phyloP scores from a whole-genome alignment of 2,329 filamentous ascomycete genomes.

The Hyphodiscus sp. region DNA sequence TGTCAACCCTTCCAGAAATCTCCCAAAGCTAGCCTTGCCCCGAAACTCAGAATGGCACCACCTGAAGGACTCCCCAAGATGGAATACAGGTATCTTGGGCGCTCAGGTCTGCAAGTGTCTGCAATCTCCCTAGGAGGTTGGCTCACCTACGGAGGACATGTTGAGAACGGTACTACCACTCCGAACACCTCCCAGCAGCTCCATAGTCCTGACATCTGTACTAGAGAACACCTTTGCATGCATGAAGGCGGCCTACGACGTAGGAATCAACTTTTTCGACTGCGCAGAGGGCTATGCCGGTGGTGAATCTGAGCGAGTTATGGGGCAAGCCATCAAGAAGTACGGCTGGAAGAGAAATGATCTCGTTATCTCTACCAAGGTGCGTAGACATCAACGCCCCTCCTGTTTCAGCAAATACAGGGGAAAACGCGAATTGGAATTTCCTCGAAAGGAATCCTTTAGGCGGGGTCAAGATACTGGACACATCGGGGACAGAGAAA shows the following conservation, averaged over 20 bases:
- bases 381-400: slow-evolving; percentile 11
- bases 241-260: slow-evolving; percentile 54
- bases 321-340: slow-evolving; percentile 50
- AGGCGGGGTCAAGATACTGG: neutral
- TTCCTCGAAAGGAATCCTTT: neutral
- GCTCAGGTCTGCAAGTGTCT: slow-evolving; percentile 67
- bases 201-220: slow-evolving; percentile 2
- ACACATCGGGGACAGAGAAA: neutral
- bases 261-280: slow-evolving; percentile 53
- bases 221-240: slow-evolving; percentile 53
- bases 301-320: slow-evolving; percentile 47
- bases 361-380: slow-evolving; percentile 51
- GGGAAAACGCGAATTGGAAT: neutral
- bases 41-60: slow-evolving; percentile 19
- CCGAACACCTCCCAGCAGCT: neutral
- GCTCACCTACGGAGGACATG: slow-evolving; percentile 70
- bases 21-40: neutral
- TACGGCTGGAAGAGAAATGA: slow-evolving; percentile 51
- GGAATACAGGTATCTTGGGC: slow-evolving; percentile 67
- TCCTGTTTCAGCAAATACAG: neutral
- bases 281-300: slow-evolving; percentile 48
- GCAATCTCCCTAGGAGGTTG: slow-evolving; percentile 65
- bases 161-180: slow-evolving; percentile 49
- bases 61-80: slow-evolving; percentile 45
- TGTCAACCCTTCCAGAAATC: neutral